Conservation (phyloP, 169 alveolate species). For the Plasmodium knowlesi region DNA sequence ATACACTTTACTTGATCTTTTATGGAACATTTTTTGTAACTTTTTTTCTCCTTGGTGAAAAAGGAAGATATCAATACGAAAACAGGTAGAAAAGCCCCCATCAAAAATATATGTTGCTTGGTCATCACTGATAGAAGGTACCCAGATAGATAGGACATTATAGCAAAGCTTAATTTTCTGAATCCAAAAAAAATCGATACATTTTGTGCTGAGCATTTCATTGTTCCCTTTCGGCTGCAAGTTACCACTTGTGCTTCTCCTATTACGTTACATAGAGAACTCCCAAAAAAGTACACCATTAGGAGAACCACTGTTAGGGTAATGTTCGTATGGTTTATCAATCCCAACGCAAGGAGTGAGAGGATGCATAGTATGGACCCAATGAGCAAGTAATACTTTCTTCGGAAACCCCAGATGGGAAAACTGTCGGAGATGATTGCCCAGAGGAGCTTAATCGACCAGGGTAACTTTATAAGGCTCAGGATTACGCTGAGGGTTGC, state of each 20-base stretch:
- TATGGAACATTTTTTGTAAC: slow-evolving; percentile 21
- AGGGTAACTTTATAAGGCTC: slow-evolving; percentile 88
- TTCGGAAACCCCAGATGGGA: slow-evolving; percentile 89
- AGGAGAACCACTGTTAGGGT: slow-evolving; percentile 78
- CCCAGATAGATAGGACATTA: slow-evolving; percentile 87
- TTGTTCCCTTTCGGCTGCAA: slow-evolving; percentile 81
- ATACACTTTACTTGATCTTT: slow-evolving; percentile 68
- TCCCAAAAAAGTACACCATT: slow-evolving; percentile 81
- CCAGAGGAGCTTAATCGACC: slow-evolving; percentile 88
- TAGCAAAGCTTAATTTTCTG: slow-evolving; percentile 86
- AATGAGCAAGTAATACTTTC: slow-evolving; percentile 87
- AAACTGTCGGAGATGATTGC: slow-evolving; percentile 88
- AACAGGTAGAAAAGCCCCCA: slow-evolving; percentile 85
- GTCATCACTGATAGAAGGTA: slow-evolving; percentile 69
- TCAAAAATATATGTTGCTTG: slow-evolving; percentile 82
- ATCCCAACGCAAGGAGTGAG: slow-evolving; percentile 74
- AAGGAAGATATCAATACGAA: slow-evolving; percentile 81
- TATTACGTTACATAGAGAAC: slow-evolving; percentile 88
- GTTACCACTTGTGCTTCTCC: slow-evolving; percentile 93
- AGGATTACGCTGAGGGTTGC: slow-evolving; percentile 85
- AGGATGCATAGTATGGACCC: slow-evolving; percentile 85
- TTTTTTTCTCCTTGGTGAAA: slow-evolving; percentile 80
- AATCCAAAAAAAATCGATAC: slow-evolving; percentile 87
- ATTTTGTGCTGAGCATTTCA: slow-evolving; percentile 79
- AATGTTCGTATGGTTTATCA: slow-evolving; percentile 70